A percentile compares a stretch with the other conserved stretches of the same genome.
These are phyloP conservation scores for Mortierella hygrophila DNA, from an alignment of 192 early-diverging fungal species.

Conservation along the genomic window DNA sequence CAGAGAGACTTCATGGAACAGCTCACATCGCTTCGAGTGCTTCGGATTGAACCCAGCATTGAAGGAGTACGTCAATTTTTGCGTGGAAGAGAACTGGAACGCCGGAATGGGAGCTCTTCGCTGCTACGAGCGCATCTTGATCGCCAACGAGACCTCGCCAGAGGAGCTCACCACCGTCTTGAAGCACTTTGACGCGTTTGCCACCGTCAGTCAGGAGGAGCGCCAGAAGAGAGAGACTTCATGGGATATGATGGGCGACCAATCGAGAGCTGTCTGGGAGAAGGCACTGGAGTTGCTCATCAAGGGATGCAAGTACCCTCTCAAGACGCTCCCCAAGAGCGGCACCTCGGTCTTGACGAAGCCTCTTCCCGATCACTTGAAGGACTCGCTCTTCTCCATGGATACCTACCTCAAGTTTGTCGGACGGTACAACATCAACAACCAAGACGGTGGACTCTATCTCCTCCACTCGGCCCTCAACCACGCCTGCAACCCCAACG, in stretches of 20 bases:
- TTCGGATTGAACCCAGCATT: constrained; percentile 56
- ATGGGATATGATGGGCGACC: constrained; percentile 67
- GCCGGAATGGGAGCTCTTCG: constrained; percentile 63
- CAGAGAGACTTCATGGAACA: constrained; percentile 60
- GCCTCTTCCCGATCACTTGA: constrained; percentile 60
- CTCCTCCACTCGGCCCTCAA: constrained; percentile 71
- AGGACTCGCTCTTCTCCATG: constrained; percentile 63
- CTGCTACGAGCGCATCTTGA: constrained; percentile 60
- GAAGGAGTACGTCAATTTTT: constrained; percentile 58
- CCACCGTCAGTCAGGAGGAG: constrained; percentile 67
- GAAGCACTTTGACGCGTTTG: constrained; percentile 66
- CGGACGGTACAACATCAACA: constrained; percentile 73
- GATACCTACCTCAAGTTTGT: constrained; percentile 67
- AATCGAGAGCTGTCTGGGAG: constrained; percentile 56
- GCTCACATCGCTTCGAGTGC: constrained; percentile 63
- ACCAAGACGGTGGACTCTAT: constrained; percentile 74
- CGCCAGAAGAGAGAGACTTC: constrained; percentile 68
- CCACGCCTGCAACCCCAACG: constrained; percentile 68
- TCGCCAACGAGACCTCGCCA: constrained; percentile 59
- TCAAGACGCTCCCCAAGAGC: constrained; percentile 54
- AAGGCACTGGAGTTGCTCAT: constrained; percentile 57
- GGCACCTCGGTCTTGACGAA: constrained; percentile 53
- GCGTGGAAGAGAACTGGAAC: constrained; percentile 58
- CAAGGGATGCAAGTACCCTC: constrained; percentile 62
- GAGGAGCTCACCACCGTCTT: constrained; percentile 58